A percentile compares a stretch with the other conserved stretches of the same genome.
Evolutionary conservation across 768 basidiomycete species (phyloP).

Genomic region (Agrocybe pediades): DNA sequence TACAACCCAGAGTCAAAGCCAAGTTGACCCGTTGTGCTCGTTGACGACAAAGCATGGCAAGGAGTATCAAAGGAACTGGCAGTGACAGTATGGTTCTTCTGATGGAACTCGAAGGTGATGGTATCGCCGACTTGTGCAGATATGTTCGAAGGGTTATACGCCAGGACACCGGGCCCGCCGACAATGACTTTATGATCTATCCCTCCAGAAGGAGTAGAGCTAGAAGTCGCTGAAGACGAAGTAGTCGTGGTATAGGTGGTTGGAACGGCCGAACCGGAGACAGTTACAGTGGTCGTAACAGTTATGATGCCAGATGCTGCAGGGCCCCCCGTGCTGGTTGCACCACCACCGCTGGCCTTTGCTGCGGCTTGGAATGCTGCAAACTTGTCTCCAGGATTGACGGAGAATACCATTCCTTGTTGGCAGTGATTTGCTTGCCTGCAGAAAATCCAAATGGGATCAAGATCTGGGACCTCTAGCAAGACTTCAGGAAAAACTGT

Average conservation of each 20-base stretch:
- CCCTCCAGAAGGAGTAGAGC: constrained; percentile 15
- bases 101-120: constrained; percentile 48
- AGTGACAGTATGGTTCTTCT: constrained; percentile 52
- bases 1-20: constrained; percentile 53
- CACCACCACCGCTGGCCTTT: constrained; percentile 28
- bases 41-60: constrained; percentile 42
- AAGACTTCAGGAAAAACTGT: constrained; percentile 49
- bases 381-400: constrained; percentile 60
- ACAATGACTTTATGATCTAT: constrained; percentile 44
- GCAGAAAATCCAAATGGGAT: constrained; percentile 64
- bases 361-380: constrained; percentile 57
- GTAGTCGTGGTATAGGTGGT: constrained; percentile 32
- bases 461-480: constrained; percentile 33
- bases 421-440: constrained; percentile 56
- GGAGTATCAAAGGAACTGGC: constrained; percentile 42
- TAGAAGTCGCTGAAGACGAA: constrained; percentile 19
- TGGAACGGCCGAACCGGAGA: constrained; percentile 23
- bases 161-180: constrained; percentile 37
- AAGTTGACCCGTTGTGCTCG: constrained; percentile 41
- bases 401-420: constrained; percentile 65
- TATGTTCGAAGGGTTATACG: constrained; percentile 47
- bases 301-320: constrained; percentile 26
- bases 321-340: constrained; percentile 19
- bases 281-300: constrained; percentile 25
- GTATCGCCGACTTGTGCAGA: constrained; percentile 49